Conservation (phyloP, 2,329 filamentous ascomycete genomes). For the Sclerotinia subarctica region DNA sequence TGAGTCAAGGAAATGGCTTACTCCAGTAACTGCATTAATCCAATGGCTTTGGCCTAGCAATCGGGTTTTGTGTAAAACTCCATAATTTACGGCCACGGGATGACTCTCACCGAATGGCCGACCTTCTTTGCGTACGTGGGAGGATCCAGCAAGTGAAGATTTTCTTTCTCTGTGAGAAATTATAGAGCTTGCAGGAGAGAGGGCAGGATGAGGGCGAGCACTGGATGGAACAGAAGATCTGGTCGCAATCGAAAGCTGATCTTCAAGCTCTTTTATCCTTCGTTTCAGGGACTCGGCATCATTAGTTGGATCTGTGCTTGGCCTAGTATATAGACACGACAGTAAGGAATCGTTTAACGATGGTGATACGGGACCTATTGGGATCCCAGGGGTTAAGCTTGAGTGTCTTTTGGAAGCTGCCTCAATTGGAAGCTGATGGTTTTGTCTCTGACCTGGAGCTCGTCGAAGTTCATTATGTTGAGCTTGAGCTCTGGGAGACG, state of each 20-base stretch:
- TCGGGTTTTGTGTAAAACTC: constrained; percentile 53
- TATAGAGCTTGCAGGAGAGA: neutral
- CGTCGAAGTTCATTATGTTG: neutral
- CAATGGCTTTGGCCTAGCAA: constrained; percentile 57
- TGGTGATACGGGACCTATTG: neutral
- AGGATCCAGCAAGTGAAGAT: neutral
- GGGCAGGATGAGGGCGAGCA: neutral
- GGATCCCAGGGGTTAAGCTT: neutral
- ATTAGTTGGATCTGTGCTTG: neutral
- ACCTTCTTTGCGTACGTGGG: neutral
- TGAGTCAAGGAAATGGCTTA: constrained; percentile 31
- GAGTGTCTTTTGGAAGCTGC: neutral
- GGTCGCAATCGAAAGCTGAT: neutral
- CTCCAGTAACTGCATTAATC: constrained; percentile 49
- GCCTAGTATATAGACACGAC: neutral
- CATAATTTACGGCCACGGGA: constrained; percentile 40
- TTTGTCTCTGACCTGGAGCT: neutral
- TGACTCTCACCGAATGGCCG: constrained; percentile 38
- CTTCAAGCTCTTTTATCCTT: neutral
- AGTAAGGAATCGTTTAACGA: neutral
- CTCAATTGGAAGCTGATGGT: neutral
- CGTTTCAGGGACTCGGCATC: neutral
- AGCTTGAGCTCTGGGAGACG: constrained; percentile 22
- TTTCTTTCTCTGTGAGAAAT: neutral
- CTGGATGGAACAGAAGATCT: neutral